Evolutionary conservation across 2,329 filamentous ascomycete genomes (phyloP), one percentile per base, ranked within the genome.

Genomic region (Tolypocladium capitatum): DNA sequence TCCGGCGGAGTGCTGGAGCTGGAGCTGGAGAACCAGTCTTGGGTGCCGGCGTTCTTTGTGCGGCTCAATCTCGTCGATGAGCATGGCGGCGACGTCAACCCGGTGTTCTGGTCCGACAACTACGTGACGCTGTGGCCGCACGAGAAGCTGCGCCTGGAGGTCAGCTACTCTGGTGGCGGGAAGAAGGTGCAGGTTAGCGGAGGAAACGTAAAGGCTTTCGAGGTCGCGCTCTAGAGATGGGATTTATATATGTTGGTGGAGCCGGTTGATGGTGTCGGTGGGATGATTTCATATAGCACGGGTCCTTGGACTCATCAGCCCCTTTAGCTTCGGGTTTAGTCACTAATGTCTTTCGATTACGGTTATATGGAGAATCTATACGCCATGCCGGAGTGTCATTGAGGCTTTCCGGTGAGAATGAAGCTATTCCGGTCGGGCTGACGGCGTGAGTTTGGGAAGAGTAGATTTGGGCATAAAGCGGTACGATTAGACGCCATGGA

Each of bases 41-140:
- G 61, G 0, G 58, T 73, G 0, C 79, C 79, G 0, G 80, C 78
- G 0, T 73, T 82, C 42, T 83, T 83, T 51, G 53, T 83, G 9
- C 64, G 70, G 2, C 47, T 82, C 30, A 70, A 69, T 42, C 57
- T 80, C 1, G 64, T 78, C 0, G 68, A 77, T 50, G 51, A 47
- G 2, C 49, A 58, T 0, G 68, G 68, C 0, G 53, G 62, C 0
- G 74, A 78, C 45, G 64, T 80, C 0, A 52, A 69, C 5, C 75
- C 77, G 0, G 68, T 78, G 1, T 63, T 65, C 20, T 83, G 79
- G 78, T 73, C 71, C 1, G 78, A 82, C 51, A 83, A 83, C 50
- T 83, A 82, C 51, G 63, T 83, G 13, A 81, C 78, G 1, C 59
- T 83, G 10, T 80, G 73, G 68, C 76, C 78, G 0, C 60, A 63